Percentiles rank a stretch among this genome's conserved stretches.
Conservation (phyloP, 2,329 filamentous ascomycete species). For the Rutstroemia sp. region DNA sequence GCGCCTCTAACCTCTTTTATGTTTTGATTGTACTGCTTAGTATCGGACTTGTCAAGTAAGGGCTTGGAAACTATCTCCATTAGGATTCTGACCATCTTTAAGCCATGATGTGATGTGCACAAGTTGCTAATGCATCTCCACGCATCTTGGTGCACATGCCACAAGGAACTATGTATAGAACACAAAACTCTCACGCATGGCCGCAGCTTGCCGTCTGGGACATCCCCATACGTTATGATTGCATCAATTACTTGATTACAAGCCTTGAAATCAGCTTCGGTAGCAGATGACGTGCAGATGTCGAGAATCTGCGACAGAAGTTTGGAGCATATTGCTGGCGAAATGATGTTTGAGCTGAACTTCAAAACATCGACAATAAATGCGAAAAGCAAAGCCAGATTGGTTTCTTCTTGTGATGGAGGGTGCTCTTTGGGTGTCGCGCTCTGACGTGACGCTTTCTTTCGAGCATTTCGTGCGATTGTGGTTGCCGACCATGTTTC, state of each 20-base stretch:
- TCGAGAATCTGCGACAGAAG: slow-evolving; percentile 55
- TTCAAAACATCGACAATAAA: slow-evolving; percentile 65
- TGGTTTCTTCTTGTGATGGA: slow-evolving; percentile 47
- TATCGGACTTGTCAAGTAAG: slow-evolving; percentile 37
- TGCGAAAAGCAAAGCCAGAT: slow-evolving; percentile 55
- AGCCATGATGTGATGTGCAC: slow-evolving; percentile 66
- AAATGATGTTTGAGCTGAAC: slow-evolving; percentile 65
- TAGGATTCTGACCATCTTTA: slow-evolving; percentile 58
- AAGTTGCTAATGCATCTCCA: slow-evolving; percentile 67
- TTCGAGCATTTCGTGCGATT: slow-evolving; percentile 47
- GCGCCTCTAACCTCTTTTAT: slow-evolving; percentile 54
- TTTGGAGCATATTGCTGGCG: slow-evolving; percentile 51
- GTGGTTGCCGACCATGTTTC: slow-evolving; percentile 47
- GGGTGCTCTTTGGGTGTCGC: slow-evolving; percentile 32
- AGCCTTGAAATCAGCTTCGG: slow-evolving; percentile 55
- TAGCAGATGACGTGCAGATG: slow-evolving; percentile 62
- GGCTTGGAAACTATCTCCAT: slow-evolving; percentile 52
- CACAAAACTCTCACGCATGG: slow-evolving; percentile 64
- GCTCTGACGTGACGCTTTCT: slow-evolving; percentile 37
- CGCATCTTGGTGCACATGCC: slow-evolving; percentile 50
- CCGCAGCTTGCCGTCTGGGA: slow-evolving; percentile 55
- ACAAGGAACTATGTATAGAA: slow-evolving; percentile 62
- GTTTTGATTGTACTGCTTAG: slow-evolving; percentile 36
- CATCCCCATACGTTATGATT: slow-evolving; percentile 63
- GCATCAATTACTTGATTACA: slow-evolving; percentile 63